Base-by-base conservation (phyloP, 345 rosid genomes). In the Angophora floribunda region DNA sequence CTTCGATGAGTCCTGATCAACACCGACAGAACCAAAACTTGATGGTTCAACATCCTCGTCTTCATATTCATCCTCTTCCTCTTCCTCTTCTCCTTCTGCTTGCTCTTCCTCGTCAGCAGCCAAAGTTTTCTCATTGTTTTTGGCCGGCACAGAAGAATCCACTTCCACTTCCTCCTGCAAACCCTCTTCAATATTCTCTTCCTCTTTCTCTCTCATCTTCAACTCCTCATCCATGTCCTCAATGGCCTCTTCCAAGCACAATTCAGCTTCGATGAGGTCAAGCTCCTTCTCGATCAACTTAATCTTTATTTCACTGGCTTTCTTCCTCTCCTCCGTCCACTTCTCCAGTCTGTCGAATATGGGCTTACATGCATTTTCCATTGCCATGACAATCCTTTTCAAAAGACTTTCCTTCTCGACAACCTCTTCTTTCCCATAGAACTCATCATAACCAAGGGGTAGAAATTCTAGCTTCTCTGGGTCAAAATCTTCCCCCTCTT, bases 391-490 rank as follows among this genome's bases (percentile, higher is more conserved):
- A 45, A 97, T 61, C 19, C 90, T 92, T 90, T 87, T 91, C 93
- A 90, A 88, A n/a, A 92, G 89, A 87, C 86, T 93, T 85, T 92
- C 93, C 91, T 90, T 92, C 91, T 91, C 86, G 85, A 86, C 93
- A 21, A 79, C 89, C 82, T 86, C 93, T 86, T 95, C 95, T 88
- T 85, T 79, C 91, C 98, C 99, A 85, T 93, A 96, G 90, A 96
- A 97, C 87, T 96, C 99, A 50, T 97, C 99, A 85, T 92, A 96
- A 89, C 98, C 99, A n/a, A 96, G 94, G 52, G 98, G 99, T 88
- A 97, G 95, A 87, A 96, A 96, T 92, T 94, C 92, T 67, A 90
- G 92, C 91, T 96, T 95, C 70, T 90, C 85, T 4, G 94, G 94
- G 91, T 97, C 98, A 50, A 92, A 87, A 26, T 94, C 96, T 91